Evolutionary conservation across 148 eudicot genomes (phyloP).

Genomic region (Chenopodium suecicum): DNA sequence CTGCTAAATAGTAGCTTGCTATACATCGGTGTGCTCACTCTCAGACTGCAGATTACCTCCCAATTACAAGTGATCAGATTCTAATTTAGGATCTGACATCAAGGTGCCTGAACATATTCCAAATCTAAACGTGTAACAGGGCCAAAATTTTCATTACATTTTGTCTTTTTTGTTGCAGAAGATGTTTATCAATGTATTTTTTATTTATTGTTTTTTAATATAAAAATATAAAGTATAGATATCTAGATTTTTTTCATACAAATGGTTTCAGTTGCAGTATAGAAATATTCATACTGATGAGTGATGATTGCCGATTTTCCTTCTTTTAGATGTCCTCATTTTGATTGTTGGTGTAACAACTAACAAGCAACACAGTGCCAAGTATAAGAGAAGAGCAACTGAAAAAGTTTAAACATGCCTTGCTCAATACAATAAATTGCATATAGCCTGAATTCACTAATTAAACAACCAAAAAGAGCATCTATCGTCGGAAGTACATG

Average conservation of each 20-base stretch:
- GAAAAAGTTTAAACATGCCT: not conserved
- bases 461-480: not conserved
- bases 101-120: not conserved
- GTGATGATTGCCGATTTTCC: not conserved
- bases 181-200: not conserved
- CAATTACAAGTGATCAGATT: not conserved
- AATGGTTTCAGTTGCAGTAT: too few relatives aligned
- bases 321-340: not conserved
- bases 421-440: not conserved
- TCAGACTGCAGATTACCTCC: not conserved
- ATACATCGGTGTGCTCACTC: not conserved
- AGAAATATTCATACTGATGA: too few relatives aligned
- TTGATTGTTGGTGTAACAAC: not conserved
- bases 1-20: not conserved
- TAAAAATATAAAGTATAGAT: not conserved
- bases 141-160: not conserved
- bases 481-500: not conserved
- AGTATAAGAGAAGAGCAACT: not conserved
- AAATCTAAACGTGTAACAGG: not conserved
- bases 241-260: not conserved
- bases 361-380: too few relatives aligned
- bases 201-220: not conserved
- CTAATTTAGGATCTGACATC: not conserved
- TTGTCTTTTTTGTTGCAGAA: not conserved
- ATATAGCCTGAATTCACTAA: not conserved